Evolutionary conservation across 257 asterid genomes (phyloP), one percentile per base, ranked within the genome.

Genomic region (Voacanga thouarsii): DNA sequence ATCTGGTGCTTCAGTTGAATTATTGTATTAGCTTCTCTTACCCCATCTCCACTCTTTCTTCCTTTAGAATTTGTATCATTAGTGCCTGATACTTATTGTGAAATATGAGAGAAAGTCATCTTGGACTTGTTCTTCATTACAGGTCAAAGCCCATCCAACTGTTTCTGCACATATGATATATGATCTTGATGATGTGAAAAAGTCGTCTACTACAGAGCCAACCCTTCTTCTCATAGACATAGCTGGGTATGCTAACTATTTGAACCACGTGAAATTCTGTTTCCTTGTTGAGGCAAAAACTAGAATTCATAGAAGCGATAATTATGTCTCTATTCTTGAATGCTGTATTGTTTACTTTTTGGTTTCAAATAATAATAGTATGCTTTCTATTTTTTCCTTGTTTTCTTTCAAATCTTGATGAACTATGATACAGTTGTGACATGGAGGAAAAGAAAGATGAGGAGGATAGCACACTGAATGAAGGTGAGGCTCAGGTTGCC

Each of bases 391-490:
- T 60, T 6, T 71, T 60, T 33, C 11, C 11, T 69, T 71, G 59
- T 44, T 33, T 68, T 7, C 60, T 6, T 60, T 68, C 70, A 24
- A 37, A 47, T 39, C 43, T 33, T 51, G n/a, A 78, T 47, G 75
- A 30, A 16, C 21, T 64, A 12, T 41, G 5, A 73, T 79, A 45
- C 91, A 95, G 99, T 57, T 95, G 98, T 87, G 99, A 92, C 82
- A 91, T 95, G 97, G 99, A 95, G 80, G 99, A 95, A 88, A 95
- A 91, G 90, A 95, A 93, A 85, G 97, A 95, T 79, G 97, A 93
- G 87, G 97, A 91, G 89, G 96, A 92, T 77, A 95, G 98, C 84
- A 90, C 97, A 43, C 70, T 95, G 81, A 95, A 93, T 71, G 97
- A 93, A 85, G 99, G 99, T 57, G 99, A 95, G 84, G 98, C 97